Conservation (phyloP, 805 yeast species). For the Cyberlindnera amylophila region DNA sequence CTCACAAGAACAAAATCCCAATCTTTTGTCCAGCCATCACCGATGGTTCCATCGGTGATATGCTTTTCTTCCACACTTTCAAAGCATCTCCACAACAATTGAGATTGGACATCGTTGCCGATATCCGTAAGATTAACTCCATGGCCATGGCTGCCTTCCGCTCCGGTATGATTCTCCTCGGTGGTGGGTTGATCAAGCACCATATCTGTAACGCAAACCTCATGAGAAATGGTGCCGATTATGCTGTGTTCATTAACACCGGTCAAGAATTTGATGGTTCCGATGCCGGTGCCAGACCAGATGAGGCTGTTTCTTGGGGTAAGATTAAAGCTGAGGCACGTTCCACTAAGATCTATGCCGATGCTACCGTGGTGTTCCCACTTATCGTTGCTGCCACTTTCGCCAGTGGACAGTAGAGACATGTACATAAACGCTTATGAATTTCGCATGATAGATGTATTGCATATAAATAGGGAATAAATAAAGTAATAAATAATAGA, state of each 20-base stretch:
- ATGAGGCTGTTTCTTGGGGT: slow-evolving; percentile 99
- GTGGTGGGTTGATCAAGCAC: slow-evolving; percentile 96
- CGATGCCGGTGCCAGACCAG: slow-evolving; percentile 99
- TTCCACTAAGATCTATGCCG: slow-evolving; percentile 90
- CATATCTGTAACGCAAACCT: slow-evolving; percentile 97
- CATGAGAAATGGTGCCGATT: slow-evolving; percentile 99
- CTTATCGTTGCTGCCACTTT: slow-evolving; percentile 96
- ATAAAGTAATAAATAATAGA: slow-evolving; percentile 6
- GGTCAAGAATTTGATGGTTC: slow-evolving; percentile 99
- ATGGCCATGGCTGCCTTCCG: slow-evolving; percentile 90
- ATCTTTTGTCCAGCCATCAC: slow-evolving; percentile 96
- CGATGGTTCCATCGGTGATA: slow-evolving; percentile 98
- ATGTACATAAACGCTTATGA: neutral
- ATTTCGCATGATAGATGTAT: too few relatives aligned
- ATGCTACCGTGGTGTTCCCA: slow-evolving; percentile 93
- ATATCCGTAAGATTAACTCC: slow-evolving; percentile 86
- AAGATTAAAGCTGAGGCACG: slow-evolving; percentile 93
- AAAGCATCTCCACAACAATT: slow-evolving; percentile 87
- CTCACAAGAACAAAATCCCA: slow-evolving; percentile 93
- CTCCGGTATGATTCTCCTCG: slow-evolving; percentile 95
- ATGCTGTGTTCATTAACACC: slow-evolving; percentile 94
- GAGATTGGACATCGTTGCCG: slow-evolving; percentile 89
- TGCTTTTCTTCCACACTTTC: slow-evolving; percentile 98
- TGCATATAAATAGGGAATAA: neutral
- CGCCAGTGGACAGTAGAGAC: slow-evolving; percentile 49